These are phyloP conservation scores for Cadophora malorum DNA, from an alignment of 2,329 filamentous ascomycete species.

Conservation along the genomic window DNA sequence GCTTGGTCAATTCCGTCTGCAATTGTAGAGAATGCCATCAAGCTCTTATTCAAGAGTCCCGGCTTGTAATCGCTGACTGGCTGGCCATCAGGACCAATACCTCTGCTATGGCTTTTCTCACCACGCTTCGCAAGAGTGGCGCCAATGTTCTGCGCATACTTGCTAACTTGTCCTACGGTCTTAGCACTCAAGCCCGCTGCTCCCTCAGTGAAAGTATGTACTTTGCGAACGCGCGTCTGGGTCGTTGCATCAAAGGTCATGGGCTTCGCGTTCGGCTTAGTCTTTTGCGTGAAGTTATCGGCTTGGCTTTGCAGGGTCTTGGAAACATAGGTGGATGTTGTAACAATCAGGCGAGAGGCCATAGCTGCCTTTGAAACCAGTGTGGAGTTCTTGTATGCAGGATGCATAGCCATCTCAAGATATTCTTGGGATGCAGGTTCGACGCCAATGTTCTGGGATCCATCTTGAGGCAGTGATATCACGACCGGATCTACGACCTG, in stretches of 20 bases:
- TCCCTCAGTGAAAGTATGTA: conserved; percentile 82
- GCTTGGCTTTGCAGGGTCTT: conserved; percentile 80
- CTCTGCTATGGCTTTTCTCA: conserved; percentile 59
- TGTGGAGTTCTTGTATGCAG: conserved; percentile 87
- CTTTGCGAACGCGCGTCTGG: conserved; percentile 83
- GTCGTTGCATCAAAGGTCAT: conserved; percentile 88
- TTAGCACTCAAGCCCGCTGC: conserved; percentile 83
- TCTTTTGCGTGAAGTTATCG: conserved; percentile 79
- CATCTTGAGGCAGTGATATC: conserved; percentile 74
- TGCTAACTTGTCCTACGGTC: conserved; percentile 83
- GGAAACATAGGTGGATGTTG: conserved; percentile 79
- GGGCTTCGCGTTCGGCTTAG: conserved; percentile 78
- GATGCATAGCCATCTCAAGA: conserved; percentile 79
- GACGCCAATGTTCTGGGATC: conserved; percentile 69
- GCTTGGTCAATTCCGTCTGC: conserved; percentile 93
- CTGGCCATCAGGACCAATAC: conserved; percentile 74
- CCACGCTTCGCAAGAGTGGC: conserved; percentile 74
- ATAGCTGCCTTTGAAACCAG: conserved; percentile 86
- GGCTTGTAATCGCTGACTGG: conserved; percentile 74
- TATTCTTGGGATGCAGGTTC: conserved; percentile 73
- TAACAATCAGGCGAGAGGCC: conserved; percentile 91
- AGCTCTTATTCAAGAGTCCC: conserved; percentile 89
- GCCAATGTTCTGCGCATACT: conserved; percentile 88
- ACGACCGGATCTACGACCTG: conserved; percentile 72
- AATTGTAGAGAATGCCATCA: conserved; percentile 96